Conservation (phyloP, 179 eudicot species). For the Heliamphora pulchella region DNA sequence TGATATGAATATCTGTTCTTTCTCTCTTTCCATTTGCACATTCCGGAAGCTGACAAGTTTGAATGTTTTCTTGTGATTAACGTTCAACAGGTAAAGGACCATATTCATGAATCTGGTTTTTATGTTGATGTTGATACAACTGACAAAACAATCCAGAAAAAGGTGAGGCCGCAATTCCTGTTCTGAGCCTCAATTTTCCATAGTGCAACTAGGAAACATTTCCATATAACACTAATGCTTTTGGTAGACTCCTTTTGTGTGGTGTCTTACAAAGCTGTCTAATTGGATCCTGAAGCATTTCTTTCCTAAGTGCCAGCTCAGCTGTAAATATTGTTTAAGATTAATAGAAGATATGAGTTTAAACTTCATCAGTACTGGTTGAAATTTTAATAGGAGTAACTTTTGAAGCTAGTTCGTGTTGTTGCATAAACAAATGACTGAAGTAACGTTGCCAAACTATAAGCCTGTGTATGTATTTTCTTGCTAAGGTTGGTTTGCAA, state of each 20-base stretch:
- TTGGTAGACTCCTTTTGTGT: no score
- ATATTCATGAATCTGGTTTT: constrained; percentile 72
- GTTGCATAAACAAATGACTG: not conserved
- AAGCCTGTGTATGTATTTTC: no score
- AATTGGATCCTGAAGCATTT: not conserved
- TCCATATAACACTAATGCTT: not conserved
- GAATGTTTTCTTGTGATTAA: not conserved
- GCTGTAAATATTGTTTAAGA: not conserved
- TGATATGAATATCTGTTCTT: no score
- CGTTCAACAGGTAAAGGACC: constrained; percentile 51
- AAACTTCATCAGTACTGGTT: not conserved
- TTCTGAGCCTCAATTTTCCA: not conserved
- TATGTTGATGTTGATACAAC: constrained; percentile 70
- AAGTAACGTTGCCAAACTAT: no score
- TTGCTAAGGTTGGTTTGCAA: no score
- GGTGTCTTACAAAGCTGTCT: not conserved
- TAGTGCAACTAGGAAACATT: not conserved
- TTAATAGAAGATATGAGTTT: not conserved
- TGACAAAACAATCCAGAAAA: constrained; percentile 81
- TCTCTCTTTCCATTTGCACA: not conserved
- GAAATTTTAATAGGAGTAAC: not conserved
- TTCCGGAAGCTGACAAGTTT: constrained; percentile 7
- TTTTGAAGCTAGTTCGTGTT: not conserved
- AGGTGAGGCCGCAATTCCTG: constrained; percentile 33
- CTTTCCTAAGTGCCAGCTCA: not conserved